Base-by-base conservation (phyloP, 2,329 filamentous ascomycete genomes). In the Scedosporium minutisporum region DNA sequence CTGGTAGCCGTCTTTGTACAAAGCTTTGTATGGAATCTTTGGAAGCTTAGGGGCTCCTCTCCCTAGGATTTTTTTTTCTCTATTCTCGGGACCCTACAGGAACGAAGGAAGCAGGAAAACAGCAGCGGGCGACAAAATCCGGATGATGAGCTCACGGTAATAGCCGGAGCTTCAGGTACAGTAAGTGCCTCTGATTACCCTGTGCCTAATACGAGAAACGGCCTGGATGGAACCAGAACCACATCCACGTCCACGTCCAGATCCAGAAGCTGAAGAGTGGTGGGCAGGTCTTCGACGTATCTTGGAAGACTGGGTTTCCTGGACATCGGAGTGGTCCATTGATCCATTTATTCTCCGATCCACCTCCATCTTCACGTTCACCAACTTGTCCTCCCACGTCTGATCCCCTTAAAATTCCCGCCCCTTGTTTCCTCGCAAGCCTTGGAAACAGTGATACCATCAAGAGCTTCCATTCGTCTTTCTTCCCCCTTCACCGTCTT, bases 141-240 rank as follows among this genome's bases (percentile, higher is more conserved):
- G 51, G 51, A 55, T 55, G n/a, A 48, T 18, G 44, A 48, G 44
- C 18, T 25, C 12, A n/a, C 23, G 21, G 51, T 23, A 55, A 55
- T 55, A 55, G 51, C 51, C 51, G 51, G 51, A 55, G 23, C 51
- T 55, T 55, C 51, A 55, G 51, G 51, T 55, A 55, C 51, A 55
- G 51, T 55, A 55, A 55, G 23, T 27, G 23, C n/a, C 18, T 3
- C 23, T 23, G 12, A 23, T 48, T 55, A 55, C 21, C 51, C 51
- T 55, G 21, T 55, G 51, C 21, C 51, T 55, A 55, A 55, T 55
- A 14, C 23, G 33, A 48, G 10, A 21, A 21, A 55, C 51, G 51
- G 18, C 12, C 21, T 27, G 21, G 51, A 27, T 25, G n/a, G 21
- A n/a, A 18, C 21, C 44, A n/a, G 21, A 48, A 48, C n/a, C 44